These are phyloP conservation scores for Hortaea werneckii DNA, from an alignment of 2,329 filamentous ascomycete genomes.

Conservation along the genomic window DNA sequence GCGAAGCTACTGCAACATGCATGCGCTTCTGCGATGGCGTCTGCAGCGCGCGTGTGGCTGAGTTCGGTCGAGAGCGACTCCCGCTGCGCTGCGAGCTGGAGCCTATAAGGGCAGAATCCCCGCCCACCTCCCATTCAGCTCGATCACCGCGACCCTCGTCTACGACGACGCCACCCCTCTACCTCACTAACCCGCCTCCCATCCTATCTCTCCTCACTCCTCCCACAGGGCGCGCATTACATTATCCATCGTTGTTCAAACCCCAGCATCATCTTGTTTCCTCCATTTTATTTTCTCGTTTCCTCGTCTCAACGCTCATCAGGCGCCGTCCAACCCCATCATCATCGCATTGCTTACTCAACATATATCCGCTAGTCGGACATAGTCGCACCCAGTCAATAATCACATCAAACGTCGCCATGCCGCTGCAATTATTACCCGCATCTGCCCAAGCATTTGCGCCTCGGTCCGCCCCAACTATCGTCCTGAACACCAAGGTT, in stretches of 20 bases:
- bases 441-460: slow-evolving; percentile 95
- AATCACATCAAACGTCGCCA: slow-evolving; percentile 35
- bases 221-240: slow-evolving; percentile 13
- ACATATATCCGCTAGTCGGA: slow-evolving; percentile 10
- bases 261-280: slow-evolving; percentile 18
- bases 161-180: slow-evolving; percentile 1
- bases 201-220: slow-evolving; percentile 11
- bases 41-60: slow-evolving; percentile 10
- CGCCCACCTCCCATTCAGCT: slow-evolving; percentile 4
- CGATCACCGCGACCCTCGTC: slow-evolving; percentile 9
- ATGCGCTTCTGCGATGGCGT: slow-evolving; percentile 13
- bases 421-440: slow-evolving; percentile 89
- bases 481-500: slow-evolving; percentile 83
- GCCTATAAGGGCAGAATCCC: slow-evolving; percentile 3
- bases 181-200: slow-evolving; percentile 9
- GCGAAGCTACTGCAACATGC: slow-evolving; percentile 11
- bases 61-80: slow-evolving; percentile 3
- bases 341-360: slow-evolving; percentile 19
- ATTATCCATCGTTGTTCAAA: slow-evolving; percentile 7
- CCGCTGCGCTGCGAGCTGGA: slow-evolving; percentile 1
- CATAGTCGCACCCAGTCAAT: slow-evolving; percentile 5
- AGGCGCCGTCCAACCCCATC: slow-evolving; percentile 13
- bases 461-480: slow-evolving; percentile 84
- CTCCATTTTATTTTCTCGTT: slow-evolving; percentile 10
- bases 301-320: slow-evolving; percentile 1